phyloP scores from a whole-genome alignment of 2,329 filamentous ascomycete genomes.

The Alternaria angustiovoidea region DNA sequence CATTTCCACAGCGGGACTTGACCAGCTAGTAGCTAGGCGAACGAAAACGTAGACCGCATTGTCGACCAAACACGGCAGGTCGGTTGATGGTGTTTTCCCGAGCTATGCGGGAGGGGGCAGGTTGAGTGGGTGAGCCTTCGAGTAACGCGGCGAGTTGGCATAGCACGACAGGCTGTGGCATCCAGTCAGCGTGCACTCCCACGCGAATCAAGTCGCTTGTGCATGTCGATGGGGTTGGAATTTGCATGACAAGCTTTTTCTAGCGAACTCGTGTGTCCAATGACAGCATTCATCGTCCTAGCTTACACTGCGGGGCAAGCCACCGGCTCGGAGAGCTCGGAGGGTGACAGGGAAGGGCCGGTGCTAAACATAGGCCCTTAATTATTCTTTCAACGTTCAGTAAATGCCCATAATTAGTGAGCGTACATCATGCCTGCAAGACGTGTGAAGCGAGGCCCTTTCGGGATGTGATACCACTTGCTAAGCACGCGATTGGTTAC shows the following conservation, averaged over 20 bases:
- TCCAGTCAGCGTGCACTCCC: constrained; percentile 38
- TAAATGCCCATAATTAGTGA: constrained; percentile 47
- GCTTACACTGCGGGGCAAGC: constrained; percentile 31
- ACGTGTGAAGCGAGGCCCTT: constrained; percentile 30
- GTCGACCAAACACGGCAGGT: constrained; percentile 45
- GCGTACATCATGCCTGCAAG: constrained; percentile 13
- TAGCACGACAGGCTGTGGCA: constrained; percentile 46
- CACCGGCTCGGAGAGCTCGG: constrained; percentile 31
- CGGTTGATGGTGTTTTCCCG: constrained; percentile 36
- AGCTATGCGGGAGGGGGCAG: constrained; percentile 27
- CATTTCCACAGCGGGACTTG: constrained; percentile 44
- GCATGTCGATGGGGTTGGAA: constrained; percentile 37
- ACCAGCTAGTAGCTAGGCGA: constrained; percentile 32
- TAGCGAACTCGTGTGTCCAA: constrained; percentile 37
- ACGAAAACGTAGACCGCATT: constrained; percentile 34
- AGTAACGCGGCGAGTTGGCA: constrained; percentile 39
- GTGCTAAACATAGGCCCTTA: constrained; percentile 45
- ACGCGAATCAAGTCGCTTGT: constrained; percentile 40
- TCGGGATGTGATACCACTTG: constrained; percentile 23
- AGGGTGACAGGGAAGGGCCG: constrained; percentile 31
- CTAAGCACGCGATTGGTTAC: constrained; percentile 44
- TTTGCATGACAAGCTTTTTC: constrained; percentile 50
- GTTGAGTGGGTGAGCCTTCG: constrained; percentile 25
- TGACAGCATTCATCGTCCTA: constrained; percentile 30
- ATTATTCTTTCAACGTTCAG: constrained; percentile 32